These are phyloP conservation scores for Pichia manshurica DNA, from an alignment of 805 yeast species.

Conservation along the genomic window DNA sequence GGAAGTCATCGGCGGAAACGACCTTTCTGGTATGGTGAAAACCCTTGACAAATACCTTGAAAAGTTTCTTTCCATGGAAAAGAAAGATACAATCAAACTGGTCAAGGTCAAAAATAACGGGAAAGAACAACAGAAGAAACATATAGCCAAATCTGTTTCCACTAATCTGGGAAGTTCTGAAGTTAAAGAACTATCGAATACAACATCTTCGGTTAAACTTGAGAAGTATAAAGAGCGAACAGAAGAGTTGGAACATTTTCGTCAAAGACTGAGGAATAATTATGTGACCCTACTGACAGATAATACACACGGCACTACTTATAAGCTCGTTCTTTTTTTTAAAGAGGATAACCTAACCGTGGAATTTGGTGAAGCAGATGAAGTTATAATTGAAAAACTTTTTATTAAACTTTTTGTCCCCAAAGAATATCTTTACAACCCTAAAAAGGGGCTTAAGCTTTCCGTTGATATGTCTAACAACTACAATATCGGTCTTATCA, in stretches of 20 bases:
- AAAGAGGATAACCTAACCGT: conserved; percentile 26
- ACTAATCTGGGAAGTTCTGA: too few species aligned
- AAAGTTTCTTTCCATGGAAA: conserved; percentile 50
- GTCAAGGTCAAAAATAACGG: conserved; percentile 31
- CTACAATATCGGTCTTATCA: conserved; percentile 24
- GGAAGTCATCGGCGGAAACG: conserved; percentile 40
- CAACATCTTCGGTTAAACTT: conserved; percentile 4
- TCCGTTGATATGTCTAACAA: conserved; percentile 31
- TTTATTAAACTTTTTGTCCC: conserved; percentile 30
- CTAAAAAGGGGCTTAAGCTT: conserved; percentile 24
- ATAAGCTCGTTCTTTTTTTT: conserved; percentile 24
- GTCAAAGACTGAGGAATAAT: conserved; percentile 22
- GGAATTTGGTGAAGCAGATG: conserved; percentile 27
- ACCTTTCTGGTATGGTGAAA: conserved; percentile 47
- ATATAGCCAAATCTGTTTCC: conserved; percentile 1
- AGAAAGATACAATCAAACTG: conserved; percentile 55
- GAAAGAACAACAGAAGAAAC: conserved; percentile 8
- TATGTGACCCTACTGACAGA: conserved; percentile 25
- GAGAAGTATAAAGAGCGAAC: conserved; percentile 15
- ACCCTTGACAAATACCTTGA: conserved; percentile 58
- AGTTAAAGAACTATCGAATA: not conserved
- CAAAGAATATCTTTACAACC: conserved; percentile 26
- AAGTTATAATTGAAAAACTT: conserved; percentile 23
- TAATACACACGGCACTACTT: conserved; percentile 27
- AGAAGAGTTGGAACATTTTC: conserved; percentile 24